A percentile compares a stretch with the other conserved stretches of the same genome.
Conservation (phyloP, 371 early-diverging fungal genomes). For the Sporodiniella umbellata region DNA sequence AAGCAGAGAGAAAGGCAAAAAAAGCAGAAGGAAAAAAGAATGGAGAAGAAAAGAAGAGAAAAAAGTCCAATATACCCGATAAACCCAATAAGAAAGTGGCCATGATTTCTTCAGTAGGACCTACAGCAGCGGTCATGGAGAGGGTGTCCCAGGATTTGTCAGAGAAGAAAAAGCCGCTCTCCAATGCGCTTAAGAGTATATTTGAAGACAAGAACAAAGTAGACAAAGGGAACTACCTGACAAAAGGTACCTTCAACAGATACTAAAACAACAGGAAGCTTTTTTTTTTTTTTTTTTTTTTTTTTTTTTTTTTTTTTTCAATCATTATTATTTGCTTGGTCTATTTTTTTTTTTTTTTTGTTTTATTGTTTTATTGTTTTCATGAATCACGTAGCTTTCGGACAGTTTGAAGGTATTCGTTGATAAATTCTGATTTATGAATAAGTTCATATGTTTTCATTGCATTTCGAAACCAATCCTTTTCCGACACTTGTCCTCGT, state of each 20-base stretch:
- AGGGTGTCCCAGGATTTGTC: slow-evolving; percentile 57
- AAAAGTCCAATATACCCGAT: slow-evolving; percentile 20
- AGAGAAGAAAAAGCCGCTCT: slow-evolving; percentile 37
- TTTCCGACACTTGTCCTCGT: slow-evolving; percentile 51
- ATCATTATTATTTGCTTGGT: no score
- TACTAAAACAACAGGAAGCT: slow-evolving; percentile 26
- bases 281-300: not conserved
- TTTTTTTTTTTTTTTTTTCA: not conserved
- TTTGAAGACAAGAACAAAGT: slow-evolving; percentile 42
- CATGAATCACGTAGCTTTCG: slow-evolving; percentile 21
- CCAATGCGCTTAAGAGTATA: slow-evolving; percentile 57
- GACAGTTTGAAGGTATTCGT: slow-evolving; percentile 24
- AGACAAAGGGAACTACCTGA: slow-evolving; percentile 56
- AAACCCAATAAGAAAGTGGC: slow-evolving; percentile 17
- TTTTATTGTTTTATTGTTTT: not conserved
- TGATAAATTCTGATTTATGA: slow-evolving; percentile 39
- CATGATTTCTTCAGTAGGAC: slow-evolving; percentile 23
- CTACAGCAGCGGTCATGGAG: slow-evolving; percentile 51
- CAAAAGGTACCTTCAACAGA: slow-evolving; percentile 70
- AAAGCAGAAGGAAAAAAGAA: slow-evolving; percentile 32
- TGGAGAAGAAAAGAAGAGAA: slow-evolving; percentile 17
- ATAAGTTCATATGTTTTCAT: slow-evolving; percentile 38
- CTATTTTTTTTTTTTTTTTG: not conserved
- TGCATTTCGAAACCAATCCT: slow-evolving; percentile 47
- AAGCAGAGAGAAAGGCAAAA: slow-evolving; percentile 56